A percentile compares a stretch with the other conserved stretches of the same genome.
phyloP scores from a whole-genome alignment of 2,329 filamentous ascomycete species.

The Penicillium sp. region DNA sequence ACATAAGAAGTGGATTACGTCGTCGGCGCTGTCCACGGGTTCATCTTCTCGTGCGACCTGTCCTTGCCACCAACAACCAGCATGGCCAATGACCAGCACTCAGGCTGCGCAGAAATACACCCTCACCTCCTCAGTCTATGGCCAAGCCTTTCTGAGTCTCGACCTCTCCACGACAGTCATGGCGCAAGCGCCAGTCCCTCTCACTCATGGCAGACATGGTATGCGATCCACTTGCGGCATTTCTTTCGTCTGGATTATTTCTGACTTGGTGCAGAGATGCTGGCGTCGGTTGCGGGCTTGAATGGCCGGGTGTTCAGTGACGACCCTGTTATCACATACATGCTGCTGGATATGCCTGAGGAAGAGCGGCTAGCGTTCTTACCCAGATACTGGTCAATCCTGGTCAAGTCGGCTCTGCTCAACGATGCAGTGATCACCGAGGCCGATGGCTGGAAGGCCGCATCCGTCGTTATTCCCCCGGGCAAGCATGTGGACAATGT shows the following conservation, averaged over 20 bases:
- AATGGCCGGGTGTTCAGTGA: slow-evolving; percentile 24
- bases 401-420: slow-evolving; percentile 23
- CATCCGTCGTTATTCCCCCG: slow-evolving; percentile 22
- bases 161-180: not conserved
- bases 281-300: slow-evolving; percentile 15
- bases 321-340: slow-evolving; percentile 25
- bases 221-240: not conserved
- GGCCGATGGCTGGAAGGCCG: slow-evolving; percentile 25
- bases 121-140: slow-evolving; percentile 2
- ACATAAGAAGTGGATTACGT: slow-evolving; percentile 11
- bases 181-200: slow-evolving; percentile 7
- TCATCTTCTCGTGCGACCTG: not conserved
- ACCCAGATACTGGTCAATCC: slow-evolving; percentile 22
- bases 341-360: slow-evolving; percentile 21
- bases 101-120: slow-evolving; percentile 5
- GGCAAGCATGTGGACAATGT: slow-evolving; percentile 18
- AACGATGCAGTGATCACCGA: slow-evolving; percentile 26
- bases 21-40: not conserved
- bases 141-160: not conserved
- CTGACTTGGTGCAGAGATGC: slow-evolving; percentile 8
- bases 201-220: slow-evolving; percentile 20
- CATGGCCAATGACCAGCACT: slow-evolving; percentile 1
- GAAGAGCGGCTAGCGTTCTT: slow-evolving; percentile 22
- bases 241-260: not conserved
- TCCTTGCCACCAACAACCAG: not conserved